phyloP scores from a whole-genome alignment of 2,329 filamentous ascomycete species.

The Penicillium corylophilum region DNA sequence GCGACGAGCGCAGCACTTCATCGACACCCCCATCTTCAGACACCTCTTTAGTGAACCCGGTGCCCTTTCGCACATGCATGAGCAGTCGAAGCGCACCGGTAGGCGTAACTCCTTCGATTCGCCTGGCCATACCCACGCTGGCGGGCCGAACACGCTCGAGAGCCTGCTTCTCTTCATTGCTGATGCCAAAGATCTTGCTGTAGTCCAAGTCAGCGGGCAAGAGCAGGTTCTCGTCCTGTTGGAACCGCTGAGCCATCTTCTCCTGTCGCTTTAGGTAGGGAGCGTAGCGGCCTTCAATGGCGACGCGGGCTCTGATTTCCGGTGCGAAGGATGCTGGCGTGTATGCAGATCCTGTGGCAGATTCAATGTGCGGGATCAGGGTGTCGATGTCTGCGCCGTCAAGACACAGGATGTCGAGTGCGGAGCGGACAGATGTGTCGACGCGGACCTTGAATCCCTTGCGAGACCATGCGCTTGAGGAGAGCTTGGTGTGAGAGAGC shows the following conservation, averaged over 20 bases:
- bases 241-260: constrained; percentile 64
- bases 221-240: constrained; percentile 71
- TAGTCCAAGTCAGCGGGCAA: constrained; percentile 79
- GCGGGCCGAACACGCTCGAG: constrained; percentile 72
- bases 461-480: constrained; percentile 65
- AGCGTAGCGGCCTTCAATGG: constrained; percentile 80
- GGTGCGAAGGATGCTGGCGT: constrained; percentile 53
- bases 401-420: constrained; percentile 75
- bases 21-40: constrained; percentile 9
- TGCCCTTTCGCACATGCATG: constrained; percentile 39
- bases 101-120: constrained; percentile 72
- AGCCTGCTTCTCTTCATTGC: constrained; percentile 72
- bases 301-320: constrained; percentile 66
- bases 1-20: constrained; percentile 14
- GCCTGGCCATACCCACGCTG: constrained; percentile 80
- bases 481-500: constrained; percentile 59
- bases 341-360: constrained; percentile 29
- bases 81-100: constrained; percentile 46
- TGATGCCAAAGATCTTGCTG: constrained; percentile 68
- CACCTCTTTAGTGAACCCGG: constrained; percentile 15
- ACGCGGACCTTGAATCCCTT: constrained; percentile 68
- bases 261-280: constrained; percentile 78
- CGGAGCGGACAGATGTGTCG: constrained; percentile 67
- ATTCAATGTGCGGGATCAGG: constrained; percentile 55
- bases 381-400: constrained; percentile 58